Percentiles rank a stretch among this genome's conserved stretches.
phyloP scores from a whole-genome alignment of 371 early-diverging fungal species.

The Mortierella sp. region DNA sequence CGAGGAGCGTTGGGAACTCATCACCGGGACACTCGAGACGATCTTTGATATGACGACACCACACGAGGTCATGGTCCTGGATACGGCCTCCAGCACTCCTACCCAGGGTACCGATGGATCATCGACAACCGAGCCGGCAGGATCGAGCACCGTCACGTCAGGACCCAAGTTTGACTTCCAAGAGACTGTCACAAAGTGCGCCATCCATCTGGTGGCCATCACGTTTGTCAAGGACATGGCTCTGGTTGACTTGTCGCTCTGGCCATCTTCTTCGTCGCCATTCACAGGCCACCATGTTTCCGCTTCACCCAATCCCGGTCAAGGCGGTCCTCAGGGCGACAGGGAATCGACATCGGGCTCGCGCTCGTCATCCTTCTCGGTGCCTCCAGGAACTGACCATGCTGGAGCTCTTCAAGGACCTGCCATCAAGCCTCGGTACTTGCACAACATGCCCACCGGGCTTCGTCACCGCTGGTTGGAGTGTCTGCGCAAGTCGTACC shows the following conservation, averaged over 20 bases:
- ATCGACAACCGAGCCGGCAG: conserved; percentile 5
- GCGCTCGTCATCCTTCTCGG: conserved; percentile 44
- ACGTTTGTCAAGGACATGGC: conserved; percentile 62
- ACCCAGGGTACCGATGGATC: conserved; percentile 6
- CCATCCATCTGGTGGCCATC: conserved; percentile 59
- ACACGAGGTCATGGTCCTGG: conserved; percentile 73
- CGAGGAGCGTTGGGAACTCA: conserved; percentile 73
- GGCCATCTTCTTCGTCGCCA: conserved; percentile 55
- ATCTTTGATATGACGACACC: conserved; percentile 86
- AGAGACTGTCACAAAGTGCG: conserved; percentile 60
- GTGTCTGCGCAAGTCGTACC: conserved; percentile 82
- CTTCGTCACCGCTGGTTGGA: conserved; percentile 68
- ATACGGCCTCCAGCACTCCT: conserved; percentile 19
- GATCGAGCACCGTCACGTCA: conserved; percentile 4
- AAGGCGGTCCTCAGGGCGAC: conserved; percentile 8
- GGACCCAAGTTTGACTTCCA: conserved; percentile 57
- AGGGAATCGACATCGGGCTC: conserved; percentile 25
- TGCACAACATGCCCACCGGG: conserved; percentile 59
- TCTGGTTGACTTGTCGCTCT: conserved; percentile 49
- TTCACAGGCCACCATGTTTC: conserved; percentile 51
- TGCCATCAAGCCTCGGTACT: conserved; percentile 46
- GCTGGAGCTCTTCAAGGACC: conserved; percentile 16
- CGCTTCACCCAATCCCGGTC: conserved; percentile 16
- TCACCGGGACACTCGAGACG: conserved; percentile 72
- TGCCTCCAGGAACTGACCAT: conserved; percentile 23